A percentile compares a stretch with the other conserved stretches of the same genome.
Conservation (phyloP, 2,329 filamentous ascomycete genomes). For the Microcera coccophila region DNA sequence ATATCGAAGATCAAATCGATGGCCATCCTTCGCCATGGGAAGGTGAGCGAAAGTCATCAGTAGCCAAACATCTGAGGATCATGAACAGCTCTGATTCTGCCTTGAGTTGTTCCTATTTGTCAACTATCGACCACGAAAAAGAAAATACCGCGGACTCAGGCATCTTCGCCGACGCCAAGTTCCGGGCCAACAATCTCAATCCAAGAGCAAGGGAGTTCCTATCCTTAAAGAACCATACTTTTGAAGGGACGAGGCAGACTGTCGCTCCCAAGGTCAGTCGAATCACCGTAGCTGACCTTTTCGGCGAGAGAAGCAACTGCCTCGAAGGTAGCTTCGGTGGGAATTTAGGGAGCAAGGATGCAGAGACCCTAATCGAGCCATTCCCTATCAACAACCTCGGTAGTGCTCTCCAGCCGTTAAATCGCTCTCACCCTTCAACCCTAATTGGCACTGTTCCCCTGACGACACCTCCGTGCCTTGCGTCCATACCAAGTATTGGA, state of each 20-base stretch:
- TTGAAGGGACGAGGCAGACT: not conserved
- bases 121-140: not conserved
- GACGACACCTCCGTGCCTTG: not conserved
- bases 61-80: not conserved
- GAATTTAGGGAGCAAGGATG: not conserved
- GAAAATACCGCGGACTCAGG: constrained; percentile 19
- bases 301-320: not conserved
- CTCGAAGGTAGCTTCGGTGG: not conserved
- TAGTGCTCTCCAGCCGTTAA: not conserved
- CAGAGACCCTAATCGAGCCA: not conserved
- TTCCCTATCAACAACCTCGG: not conserved
- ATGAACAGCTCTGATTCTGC: constrained; percentile 8
- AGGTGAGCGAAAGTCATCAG: not conserved
- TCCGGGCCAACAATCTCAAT: constrained; percentile 24
- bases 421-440: not conserved
- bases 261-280: not conserved
- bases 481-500: too few species aligned
- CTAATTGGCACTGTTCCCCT: not conserved
- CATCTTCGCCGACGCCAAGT: constrained; percentile 7
- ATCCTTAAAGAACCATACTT: constrained; percentile 20
- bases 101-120: constrained; percentile 2
- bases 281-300: not conserved
- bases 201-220: constrained; percentile 34
- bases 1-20: too few species aligned
- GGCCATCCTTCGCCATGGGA: too few species aligned